phyloP scores from a whole-genome alignment of 1,284 basidiomycete species.

The Heimioporus retisporus region DNA sequence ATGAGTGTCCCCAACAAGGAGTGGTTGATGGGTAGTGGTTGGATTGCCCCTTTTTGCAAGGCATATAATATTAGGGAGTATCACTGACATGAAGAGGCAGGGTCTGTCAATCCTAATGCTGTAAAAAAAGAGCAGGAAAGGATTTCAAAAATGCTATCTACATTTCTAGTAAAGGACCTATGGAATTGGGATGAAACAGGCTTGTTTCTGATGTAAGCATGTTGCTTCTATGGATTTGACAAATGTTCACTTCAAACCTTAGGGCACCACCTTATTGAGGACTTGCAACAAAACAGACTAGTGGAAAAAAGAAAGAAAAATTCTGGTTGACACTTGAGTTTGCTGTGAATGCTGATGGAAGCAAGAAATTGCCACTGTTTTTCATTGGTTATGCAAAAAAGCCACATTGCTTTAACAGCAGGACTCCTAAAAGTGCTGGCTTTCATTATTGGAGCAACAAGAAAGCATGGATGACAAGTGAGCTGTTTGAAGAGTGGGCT shows the following conservation, averaged over 20 bases:
- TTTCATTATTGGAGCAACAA: conserved; percentile 40
- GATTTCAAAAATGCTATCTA: not conserved
- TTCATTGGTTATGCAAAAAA: conserved; percentile 37
- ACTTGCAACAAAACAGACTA: no score
- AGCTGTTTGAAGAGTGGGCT: conserved; percentile 15
- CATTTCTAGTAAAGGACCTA: no score
- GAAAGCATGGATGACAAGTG: conserved; percentile 32
- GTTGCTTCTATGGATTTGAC: no score
- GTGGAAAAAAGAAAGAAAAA: no score
- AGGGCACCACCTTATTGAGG: no score
- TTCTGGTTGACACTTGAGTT: no score
- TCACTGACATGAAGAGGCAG: no score
- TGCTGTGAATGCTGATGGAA: conserved; percentile 14
- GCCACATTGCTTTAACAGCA: conserved; percentile 34
- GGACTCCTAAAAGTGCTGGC: conserved; percentile 22
- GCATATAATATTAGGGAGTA: not conserved
- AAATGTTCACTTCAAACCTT: no score
- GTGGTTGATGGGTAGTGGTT: conserved; percentile 1
- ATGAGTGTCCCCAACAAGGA: conserved; percentile 3
- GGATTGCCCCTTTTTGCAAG: conserved; percentile 6
- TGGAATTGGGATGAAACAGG: no score
- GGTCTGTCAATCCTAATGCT: no score
- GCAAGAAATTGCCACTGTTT: conserved; percentile 30
- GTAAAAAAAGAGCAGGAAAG: not conserved
- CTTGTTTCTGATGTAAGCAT: no score